Base-by-base conservation (phyloP, 2,329 filamentous ascomycete genomes). In the Fusarium anguioides region DNA sequence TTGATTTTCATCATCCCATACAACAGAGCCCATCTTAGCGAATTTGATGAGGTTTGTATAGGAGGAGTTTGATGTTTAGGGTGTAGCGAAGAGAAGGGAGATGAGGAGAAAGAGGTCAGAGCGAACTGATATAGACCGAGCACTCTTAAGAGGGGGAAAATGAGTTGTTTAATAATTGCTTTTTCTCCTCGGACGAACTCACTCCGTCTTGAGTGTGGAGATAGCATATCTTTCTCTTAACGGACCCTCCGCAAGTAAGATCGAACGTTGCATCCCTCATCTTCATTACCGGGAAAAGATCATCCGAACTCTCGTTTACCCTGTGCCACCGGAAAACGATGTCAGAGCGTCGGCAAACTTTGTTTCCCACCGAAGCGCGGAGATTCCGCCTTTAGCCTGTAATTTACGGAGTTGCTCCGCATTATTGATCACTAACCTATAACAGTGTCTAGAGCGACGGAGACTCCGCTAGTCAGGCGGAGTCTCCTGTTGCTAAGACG, bases 11-110 rank as follows among this genome's bases (percentile, higher is more conserved):
- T 72, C 57, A 45, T 78, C 73, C 72, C 72, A 76, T 9, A 71
- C 56, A 17, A 79, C 59, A 0, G 76, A 76, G 18, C 77, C 75
- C 78, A 80, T 80, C 33, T 27, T 61, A 15, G n/a, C 6, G 4
- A 21, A 17, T 5, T 14, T 33, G 6, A 8, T 8, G 4, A 15
- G 5, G 15, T 31, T 31, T 12, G 15, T 31, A 6, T 27, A n/a
- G n/a, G n/a, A 17, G 4, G n/a, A 14, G 9, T 8, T 17, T 48
- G n/a, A 40, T 17, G 17, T 27, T 9, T 27, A 27, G n/a, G n/a
- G n/a, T 27, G 26, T 27, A 10, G 26, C 26, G 14, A 31, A 12
- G 12, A 18, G 20, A 31, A 9, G 27, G 8, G 14, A 18, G 3
- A 29, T 17, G 17, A 33, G n/a, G 24, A 8, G 15, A 4, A 44